These are phyloP conservation scores for Salix purpurea DNA, from an alignment of 345 rosid genomes.

Conservation along the genomic window DNA sequence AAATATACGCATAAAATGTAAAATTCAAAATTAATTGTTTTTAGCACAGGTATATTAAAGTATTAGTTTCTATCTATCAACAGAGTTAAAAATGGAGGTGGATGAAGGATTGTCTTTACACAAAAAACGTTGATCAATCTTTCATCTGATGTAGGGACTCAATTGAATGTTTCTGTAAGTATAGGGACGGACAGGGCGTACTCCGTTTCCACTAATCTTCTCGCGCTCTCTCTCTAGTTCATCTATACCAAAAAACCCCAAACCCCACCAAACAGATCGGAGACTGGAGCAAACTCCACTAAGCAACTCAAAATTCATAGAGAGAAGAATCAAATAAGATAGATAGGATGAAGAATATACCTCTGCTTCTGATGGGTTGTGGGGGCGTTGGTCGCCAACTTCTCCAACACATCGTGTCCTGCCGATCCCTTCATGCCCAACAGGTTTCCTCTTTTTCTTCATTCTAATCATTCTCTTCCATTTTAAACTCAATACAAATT, in stretches of 20 bases:
- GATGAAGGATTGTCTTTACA: too few species aligned
- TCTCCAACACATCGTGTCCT: constrained; percentile 75
- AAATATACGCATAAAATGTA: too few species aligned
- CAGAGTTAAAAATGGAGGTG: too few species aligned
- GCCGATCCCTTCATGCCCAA: constrained; percentile 72
- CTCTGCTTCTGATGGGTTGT: constrained; percentile 69
- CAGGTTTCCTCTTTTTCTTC: constrained; percentile 31
- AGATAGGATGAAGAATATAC: constrained; percentile 53
- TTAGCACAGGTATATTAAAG: too few species aligned
- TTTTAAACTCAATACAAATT: background rate
- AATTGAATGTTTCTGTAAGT: background rate
- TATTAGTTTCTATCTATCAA: too few species aligned
- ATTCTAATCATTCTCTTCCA: background rate
- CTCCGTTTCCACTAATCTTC: background rate
- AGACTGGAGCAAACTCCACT: background rate
- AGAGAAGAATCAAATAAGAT: background rate
- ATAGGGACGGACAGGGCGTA: background rate
- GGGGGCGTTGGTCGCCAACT: constrained; percentile 94
- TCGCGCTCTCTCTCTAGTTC: background rate
- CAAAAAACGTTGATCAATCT: background rate
- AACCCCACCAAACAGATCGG: background rate
- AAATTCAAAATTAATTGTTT: too few species aligned
- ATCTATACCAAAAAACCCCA: background rate
- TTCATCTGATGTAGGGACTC: background rate
- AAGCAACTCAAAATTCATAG: background rate